These are phyloP conservation scores for Gillenia trifoliata DNA, from an alignment of 306 rosid genomes.

Conservation along the genomic window DNA sequence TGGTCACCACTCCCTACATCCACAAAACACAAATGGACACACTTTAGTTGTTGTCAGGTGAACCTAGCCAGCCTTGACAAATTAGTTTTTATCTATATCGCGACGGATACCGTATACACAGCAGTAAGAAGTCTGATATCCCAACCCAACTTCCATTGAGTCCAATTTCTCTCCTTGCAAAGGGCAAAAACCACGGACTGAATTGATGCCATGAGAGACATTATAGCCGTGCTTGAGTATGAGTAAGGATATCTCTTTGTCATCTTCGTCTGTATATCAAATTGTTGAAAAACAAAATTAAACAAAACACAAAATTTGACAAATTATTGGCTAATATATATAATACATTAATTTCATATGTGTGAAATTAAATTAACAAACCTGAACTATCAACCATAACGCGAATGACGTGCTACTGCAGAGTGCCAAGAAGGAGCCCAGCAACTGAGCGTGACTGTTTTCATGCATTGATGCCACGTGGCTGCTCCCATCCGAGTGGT, in stretches of 20 bases:
- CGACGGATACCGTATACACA: constrained; percentile 50
- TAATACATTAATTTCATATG: no score
- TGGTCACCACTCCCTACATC: constrained; percentile 47
- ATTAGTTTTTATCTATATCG: no score
- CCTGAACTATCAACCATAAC: constrained; percentile 37
- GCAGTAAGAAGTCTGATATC: constrained; percentile 43
- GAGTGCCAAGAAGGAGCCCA: constrained; percentile 20
- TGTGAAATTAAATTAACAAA: no score
- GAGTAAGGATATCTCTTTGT: constrained; percentile 42
- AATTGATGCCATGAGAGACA: constrained; percentile 39
- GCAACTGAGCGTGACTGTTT: neutral
- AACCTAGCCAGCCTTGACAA: no score
- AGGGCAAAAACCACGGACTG: constrained; percentile 35
- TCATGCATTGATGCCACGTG: neutral
- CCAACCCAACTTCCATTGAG: constrained; percentile 53
- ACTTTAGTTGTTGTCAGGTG: no score
- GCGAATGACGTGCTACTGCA: constrained; percentile 17
- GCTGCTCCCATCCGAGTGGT: neutral
- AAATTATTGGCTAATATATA: no score
- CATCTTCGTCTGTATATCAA: constrained; percentile 44
- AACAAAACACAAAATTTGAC: no score
- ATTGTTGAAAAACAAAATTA: no score
- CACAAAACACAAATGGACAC: no score
- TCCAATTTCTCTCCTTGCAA: constrained; percentile 47
- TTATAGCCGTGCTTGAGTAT: constrained; percentile 44